These are phyloP conservation scores for Suillus placidus DNA, from an alignment of 768 basidiomycete genomes.

Conservation along the genomic window DNA sequence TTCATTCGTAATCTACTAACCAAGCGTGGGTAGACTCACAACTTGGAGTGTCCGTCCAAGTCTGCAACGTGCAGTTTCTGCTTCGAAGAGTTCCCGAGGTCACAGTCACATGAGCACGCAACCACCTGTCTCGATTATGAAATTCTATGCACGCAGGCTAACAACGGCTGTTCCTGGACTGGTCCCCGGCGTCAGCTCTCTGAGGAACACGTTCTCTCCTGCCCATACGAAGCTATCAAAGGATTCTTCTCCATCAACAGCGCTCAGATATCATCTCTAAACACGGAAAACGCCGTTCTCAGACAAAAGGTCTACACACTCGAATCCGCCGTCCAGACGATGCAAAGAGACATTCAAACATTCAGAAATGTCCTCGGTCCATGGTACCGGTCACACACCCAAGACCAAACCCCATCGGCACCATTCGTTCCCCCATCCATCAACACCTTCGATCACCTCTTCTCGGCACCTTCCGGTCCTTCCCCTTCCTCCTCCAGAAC, in stretches of 20 bases:
- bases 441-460: constrained; percentile 13
- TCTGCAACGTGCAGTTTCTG: constrained; percentile 46
- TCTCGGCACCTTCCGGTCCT: constrained; percentile 20
- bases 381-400: constrained; percentile 51
- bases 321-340: constrained; percentile 53
- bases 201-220: constrained; percentile 42
- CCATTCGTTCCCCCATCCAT: constrained; percentile 15
- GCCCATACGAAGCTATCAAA: constrained; percentile 63
- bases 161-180: constrained; percentile 56
- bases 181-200: constrained; percentile 44
- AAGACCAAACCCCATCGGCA: constrained; percentile 15
- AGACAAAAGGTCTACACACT: constrained; percentile 59
- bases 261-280: constrained; percentile 44
- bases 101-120: constrained; percentile 38
- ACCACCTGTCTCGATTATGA: constrained; percentile 41
- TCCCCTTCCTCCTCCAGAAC: constrained; percentile 17
- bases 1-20: constrained; percentile 10
- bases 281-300: constrained; percentile 67
- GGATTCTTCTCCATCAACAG: constrained; percentile 55
- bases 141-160: constrained; percentile 48
- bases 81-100: constrained; percentile 36
- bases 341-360: constrained; percentile 58
- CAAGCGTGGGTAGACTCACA: constrained; percentile 38
- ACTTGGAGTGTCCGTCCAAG: constrained; percentile 40
- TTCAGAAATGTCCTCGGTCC: constrained; percentile 66